Base-by-base conservation (phyloP, 2,329 filamentous ascomycete species). In the Sporothrix variecibatus region DNA sequence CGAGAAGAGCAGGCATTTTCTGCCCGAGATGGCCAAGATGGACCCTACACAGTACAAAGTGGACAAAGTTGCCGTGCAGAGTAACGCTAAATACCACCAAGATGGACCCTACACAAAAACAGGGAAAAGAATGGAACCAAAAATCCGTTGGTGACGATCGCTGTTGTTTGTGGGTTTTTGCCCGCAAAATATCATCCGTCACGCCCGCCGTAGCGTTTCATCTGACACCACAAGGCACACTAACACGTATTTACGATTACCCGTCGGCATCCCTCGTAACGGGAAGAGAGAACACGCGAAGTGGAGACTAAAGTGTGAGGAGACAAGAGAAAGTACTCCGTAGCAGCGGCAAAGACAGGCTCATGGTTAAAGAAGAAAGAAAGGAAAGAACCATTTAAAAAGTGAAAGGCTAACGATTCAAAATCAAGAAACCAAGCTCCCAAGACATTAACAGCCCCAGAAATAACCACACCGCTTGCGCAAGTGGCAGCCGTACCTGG, bases 241-340 rank as follows among this genome's bases (percentile, higher is more conserved):
- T 51, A 56, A 28, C n/a, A 56, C n/a, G 51, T 56, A 56, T 26
- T 26, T 56, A 56, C 51, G 51, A 56, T 26, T 20, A 26, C 2
- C 51, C 51, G 51, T 56, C 51, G 51, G 51, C 51, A 49, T 58
- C 56, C 56, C 56, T 60, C 56, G 56, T 34, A 31, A 60, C 56
- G 56, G 56, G 53, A 8, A 5, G 11, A 40, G 9, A 4, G 20
- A 7, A 7, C 51, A 53, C n/a, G n/a, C 51, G n/a, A 53, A 53
- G 51, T 53, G 51, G 51, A n/a, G 51, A 53, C 11, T 40, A 9
- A 9, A n/a, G 51, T 8, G 46, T 49, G 46, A 49, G 46, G 9
- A 40, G 38, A 40, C 4, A 40, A 40, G 38, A 49, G 46, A 49
- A 49, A 49, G n/a, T n/a, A n/a, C n/a, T n/a, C n/a, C n/a, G 2